Percentiles rank a stretch among this genome's conserved stretches.
These are phyloP conservation scores for Dothideomycetes sp. DNA, from an alignment of 2,329 filamentous ascomycete species.

Conservation along the genomic window DNA sequence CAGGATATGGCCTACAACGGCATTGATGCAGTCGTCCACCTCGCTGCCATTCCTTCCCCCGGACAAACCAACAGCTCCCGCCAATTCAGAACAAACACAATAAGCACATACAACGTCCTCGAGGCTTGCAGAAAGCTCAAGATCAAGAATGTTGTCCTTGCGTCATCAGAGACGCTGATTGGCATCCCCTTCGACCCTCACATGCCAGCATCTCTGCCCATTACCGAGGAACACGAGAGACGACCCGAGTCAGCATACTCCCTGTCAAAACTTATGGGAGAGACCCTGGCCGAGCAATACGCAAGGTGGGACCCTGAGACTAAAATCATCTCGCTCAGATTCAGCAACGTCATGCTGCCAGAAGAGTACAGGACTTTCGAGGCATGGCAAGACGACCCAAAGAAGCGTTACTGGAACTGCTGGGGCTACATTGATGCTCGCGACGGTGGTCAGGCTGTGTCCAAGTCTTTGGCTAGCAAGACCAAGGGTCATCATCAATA, in stretches of 20 bases:
- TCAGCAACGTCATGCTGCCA: conserved; percentile 21
- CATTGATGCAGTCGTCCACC: conserved; percentile 19
- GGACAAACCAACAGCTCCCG: conserved; percentile 19
- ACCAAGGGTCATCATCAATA: conserved; percentile 19
- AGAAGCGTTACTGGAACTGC: conserved; percentile 20
- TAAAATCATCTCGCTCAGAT: conserved; percentile 19
- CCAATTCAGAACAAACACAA: conserved; percentile 20
- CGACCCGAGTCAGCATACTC: conserved; percentile 19
- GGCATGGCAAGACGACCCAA: conserved; percentile 19
- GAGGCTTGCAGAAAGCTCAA: conserved; percentile 19
- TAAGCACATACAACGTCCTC: conserved; percentile 21
- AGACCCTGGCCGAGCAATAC: conserved; percentile 20
- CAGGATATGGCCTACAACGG: conserved; percentile 19
- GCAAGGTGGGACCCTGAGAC: conserved; percentile 18
- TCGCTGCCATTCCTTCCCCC: conserved; percentile 20
- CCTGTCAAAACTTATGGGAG: conserved; percentile 18
- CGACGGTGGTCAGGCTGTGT: conserved; percentile 18
- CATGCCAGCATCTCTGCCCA: conserved; percentile 15
- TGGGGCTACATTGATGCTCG: conserved; percentile 20
- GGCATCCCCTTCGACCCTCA: conserved; percentile 21
- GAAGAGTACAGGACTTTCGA: conserved; percentile 19
- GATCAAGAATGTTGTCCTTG: conserved; percentile 21
- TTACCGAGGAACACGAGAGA: conserved; percentile 19
- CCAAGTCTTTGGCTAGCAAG: conserved; percentile 16
- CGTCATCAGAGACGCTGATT: conserved; percentile 20